A percentile compares a stretch with the other conserved stretches of the same genome.
These are phyloP conservation scores for Casaregolazyma lundiana DNA, from an alignment of 1,139 yeast species.

Conservation along the genomic window DNA sequence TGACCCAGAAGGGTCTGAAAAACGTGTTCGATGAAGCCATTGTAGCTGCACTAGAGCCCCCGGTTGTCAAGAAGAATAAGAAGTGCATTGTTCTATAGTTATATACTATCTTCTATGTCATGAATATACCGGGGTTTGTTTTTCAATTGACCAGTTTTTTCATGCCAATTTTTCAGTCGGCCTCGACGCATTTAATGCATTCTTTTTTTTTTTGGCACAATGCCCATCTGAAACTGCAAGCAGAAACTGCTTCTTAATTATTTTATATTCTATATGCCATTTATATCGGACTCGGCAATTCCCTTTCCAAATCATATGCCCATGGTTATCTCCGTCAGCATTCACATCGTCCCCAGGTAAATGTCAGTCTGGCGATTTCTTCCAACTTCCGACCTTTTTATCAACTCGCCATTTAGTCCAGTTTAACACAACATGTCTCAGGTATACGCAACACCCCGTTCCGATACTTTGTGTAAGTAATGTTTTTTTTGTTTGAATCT, in stretches of 20 bases:
- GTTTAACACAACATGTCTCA: constrained; percentile 41
- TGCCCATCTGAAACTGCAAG: too few species aligned
- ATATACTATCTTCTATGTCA: constrained; percentile 3
- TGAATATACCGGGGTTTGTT: not conserved
- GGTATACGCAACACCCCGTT: constrained; percentile 65
- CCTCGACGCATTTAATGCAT: not conserved
- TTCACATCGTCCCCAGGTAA: not conserved
- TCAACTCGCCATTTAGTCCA: too few species aligned
- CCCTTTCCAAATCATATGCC: not conserved
- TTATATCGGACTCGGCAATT: too few species aligned
- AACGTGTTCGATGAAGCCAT: constrained; percentile 97
- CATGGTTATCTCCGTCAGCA: too few species aligned
- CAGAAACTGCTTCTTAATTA: not conserved
- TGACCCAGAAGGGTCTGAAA: constrained; percentile 92
- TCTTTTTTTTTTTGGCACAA: not conserved
- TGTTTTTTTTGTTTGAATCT: not conserved
- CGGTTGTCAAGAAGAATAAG: constrained; percentile 75
- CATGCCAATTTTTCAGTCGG: not conserved
- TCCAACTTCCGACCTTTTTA: not conserved
- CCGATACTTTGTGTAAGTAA: constrained; percentile 69
- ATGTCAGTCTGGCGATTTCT: not conserved
- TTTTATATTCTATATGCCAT: not conserved
- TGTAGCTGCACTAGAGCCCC: constrained; percentile 87
- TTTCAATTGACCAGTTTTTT: not conserved
- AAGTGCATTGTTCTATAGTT: constrained; percentile 72